Conservation (phyloP, 2,329 filamentous ascomycete species). For the Ceratocystis diversiconidia region DNA sequence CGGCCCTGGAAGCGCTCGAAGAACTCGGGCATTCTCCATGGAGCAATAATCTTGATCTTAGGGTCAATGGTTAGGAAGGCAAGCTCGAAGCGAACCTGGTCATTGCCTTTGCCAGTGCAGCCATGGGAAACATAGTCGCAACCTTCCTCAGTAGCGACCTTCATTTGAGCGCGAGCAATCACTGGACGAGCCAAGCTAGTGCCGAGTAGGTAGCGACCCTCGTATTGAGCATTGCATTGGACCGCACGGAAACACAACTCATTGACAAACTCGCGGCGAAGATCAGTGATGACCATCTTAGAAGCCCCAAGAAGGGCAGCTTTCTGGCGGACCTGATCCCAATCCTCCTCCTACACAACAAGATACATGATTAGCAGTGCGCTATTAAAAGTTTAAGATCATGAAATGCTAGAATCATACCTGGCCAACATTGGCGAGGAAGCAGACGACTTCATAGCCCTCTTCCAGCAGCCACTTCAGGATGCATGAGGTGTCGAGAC, state of each 20-base stretch:
- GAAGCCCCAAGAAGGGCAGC: conserved; percentile 24
- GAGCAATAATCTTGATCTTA: conserved; percentile 57
- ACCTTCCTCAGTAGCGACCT: conserved; percentile 26
- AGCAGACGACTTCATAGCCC: conserved; percentile 23
- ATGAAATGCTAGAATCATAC: conserved; percentile 24
- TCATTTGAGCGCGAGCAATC: conserved; percentile 49
- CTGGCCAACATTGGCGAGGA: conserved; percentile 53
- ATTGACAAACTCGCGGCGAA: conserved; percentile 58
- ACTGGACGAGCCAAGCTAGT: conserved; percentile 49
- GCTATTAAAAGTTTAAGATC: neutral
- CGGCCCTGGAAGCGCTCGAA: conserved; percentile 57
- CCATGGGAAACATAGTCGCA: conserved; percentile 23
- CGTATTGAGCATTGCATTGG: conserved; percentile 50
- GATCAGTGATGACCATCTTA: conserved; percentile 40
- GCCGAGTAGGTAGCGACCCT: conserved; percentile 36
- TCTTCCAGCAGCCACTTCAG: conserved; percentile 28
- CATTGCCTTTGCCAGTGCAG: conserved; percentile 45
- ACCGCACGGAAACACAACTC: conserved; percentile 64
- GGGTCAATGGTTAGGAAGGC: conserved; percentile 39
- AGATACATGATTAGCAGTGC: neutral
- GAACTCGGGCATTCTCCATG: conserved; percentile 57
- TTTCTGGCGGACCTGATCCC: conserved; percentile 31
- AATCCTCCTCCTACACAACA: conserved; percentile 15
- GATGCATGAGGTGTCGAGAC: conserved; percentile 32
- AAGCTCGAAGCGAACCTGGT: conserved; percentile 29